Evolutionary conservation across 2,329 filamentous ascomycete species (phyloP).

Genomic region (Diaporthe sp.): DNA sequence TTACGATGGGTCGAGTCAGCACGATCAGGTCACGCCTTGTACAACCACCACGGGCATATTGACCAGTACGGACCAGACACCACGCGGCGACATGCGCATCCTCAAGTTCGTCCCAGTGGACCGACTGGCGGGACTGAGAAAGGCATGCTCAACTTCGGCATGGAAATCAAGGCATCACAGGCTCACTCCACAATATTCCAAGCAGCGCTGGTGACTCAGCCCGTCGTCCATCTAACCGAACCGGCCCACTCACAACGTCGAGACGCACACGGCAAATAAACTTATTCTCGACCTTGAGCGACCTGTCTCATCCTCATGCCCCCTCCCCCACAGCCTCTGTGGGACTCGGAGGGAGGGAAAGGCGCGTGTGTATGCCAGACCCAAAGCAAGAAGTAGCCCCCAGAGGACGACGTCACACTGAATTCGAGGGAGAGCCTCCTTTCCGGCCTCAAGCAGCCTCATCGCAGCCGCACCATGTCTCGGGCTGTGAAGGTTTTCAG

Average conservation of each 20-base stretch:
- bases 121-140: neutral
- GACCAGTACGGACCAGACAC: neutral
- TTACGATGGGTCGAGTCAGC: neutral
- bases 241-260: neutral
- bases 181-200: neutral
- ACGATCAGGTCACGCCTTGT: neutral
- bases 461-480: neutral
- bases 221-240: neutral
- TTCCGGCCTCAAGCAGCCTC: neutral
- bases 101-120: neutral
- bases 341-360: neutral
- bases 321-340: neutral
- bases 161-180: neutral
- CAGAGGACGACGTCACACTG: neutral
- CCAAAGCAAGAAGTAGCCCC: neutral
- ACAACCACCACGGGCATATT: neutral
- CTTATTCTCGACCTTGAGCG: neutral
- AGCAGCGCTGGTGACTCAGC: neutral
- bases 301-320: neutral
- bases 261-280: neutral
- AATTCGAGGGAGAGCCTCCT: neutral
- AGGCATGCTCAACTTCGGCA: neutral
- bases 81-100: neutral
- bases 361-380: neutral
- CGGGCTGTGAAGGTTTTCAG: neutral